Evolutionary conservation across 148 eudicot genomes (phyloP).

Genomic region (Camellia sinensis): DNA sequence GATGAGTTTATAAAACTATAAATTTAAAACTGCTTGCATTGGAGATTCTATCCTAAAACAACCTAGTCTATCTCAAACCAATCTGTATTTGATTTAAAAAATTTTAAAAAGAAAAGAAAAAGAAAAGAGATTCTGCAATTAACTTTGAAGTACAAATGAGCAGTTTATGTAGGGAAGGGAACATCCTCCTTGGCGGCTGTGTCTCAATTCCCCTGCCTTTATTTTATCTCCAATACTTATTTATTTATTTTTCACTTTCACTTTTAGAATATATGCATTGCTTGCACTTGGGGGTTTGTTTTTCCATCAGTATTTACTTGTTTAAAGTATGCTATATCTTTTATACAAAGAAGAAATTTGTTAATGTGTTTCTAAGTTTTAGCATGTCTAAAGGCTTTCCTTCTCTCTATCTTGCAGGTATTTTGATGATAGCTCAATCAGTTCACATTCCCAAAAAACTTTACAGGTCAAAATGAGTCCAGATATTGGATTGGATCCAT

Average conservation of each 20-base stretch:
- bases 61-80: too few species aligned
- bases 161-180: neutral
- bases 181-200: conserved; percentile 12
- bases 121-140: too few species aligned
- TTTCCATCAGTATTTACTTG: neutral
- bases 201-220: neutral
- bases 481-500: neutral
- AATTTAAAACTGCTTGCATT: too few species aligned
- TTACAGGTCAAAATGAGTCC: too few species aligned
- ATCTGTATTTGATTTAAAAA: too few species aligned
- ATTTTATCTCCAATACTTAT: neutral
- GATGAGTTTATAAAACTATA: too few species aligned
- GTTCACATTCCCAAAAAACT: too few species aligned
- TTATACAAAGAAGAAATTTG: too few species aligned
- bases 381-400: neutral
- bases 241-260: conserved; percentile 7
- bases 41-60: too few species aligned
- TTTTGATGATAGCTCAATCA: too few species aligned
- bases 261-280: conserved; percentile 12
- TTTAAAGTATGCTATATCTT: neutral
- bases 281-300: conserved; percentile 15
- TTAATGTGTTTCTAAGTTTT: neutral
- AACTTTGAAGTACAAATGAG: neutral
- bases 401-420: neutral
- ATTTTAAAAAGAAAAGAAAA: too few species aligned